Evolutionary conservation across 306 rosid species (phyloP), one percentile per base, ranked within the genome.

Genomic region (Styphnolobium japonicum): DNA sequence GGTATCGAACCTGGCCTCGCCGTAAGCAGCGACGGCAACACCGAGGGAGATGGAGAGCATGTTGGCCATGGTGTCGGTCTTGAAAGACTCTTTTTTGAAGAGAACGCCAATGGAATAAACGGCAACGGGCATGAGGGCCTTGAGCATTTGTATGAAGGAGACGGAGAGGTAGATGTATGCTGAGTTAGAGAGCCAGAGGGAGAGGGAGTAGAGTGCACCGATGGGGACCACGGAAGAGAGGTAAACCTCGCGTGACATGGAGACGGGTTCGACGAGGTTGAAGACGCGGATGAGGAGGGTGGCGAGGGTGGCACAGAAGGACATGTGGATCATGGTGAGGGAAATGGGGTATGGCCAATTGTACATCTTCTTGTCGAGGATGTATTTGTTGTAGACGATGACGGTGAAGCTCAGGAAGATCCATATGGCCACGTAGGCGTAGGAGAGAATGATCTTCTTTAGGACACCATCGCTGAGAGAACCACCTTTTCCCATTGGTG

Each of bases 291-390:
- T 80, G 63, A 89, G 82, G 53, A 87, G 10, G 79, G 87, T 80
- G 55, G 92, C 92, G 58, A 89, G 80, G 83, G 87, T 55, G 37
- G 92, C 78, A 45, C 90, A 89, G 81, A 89, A 89, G 51, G 73
- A 62, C 92, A 89, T 89, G 74, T 89, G 92, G 82, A 89, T 89
- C 90, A 89, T 86, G 87, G 92, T 89, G 25, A 89, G 92, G 60
- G 90, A 87, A 57, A 89, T 85, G 2, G 92, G 92, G 70, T 77
- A 89, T 2, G 92, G 86, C 90, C 90, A 89, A 31, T 80, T 81
- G 86, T 82, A 89, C 92, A 89, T 86, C 86, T 89, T 89, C 86
- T 71, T 86, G 90, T 89, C 92, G 83, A 89, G 92, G 82, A 89
- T 89, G 86, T 73, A 89, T 66, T 89, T 89, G 90, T 89, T 89